Evolutionary conservation across 2,329 filamentous ascomycete genomes (phyloP), one percentile per base, ranked within the genome.

Genomic region (Lanzia echinophila): DNA sequence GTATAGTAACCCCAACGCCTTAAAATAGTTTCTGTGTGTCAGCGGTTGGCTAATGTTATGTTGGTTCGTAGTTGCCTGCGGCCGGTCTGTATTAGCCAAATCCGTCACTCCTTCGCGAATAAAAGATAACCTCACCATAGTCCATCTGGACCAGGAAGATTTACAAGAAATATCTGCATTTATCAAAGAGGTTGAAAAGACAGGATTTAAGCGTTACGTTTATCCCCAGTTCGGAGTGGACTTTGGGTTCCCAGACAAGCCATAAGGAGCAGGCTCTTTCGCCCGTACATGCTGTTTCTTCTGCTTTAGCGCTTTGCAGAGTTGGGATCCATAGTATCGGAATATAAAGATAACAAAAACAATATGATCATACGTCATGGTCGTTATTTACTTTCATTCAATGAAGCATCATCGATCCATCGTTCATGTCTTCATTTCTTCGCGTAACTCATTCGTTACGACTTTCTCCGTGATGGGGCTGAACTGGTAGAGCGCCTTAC

Each of bases 21-120:
- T 17, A 53, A 20, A 50, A 24, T 50, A 58, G 34, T 5, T 19
- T 31, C 24, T 24, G 13, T 15, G 10, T 7, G 12, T 15, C 5
- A 11, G 42, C 42, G 19, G 2, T 17, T 19, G 8, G 11, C 13
- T 12, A 32, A 32, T 32, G 8, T 19, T 32, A 24, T 38, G 6
- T 2, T 10, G 1, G 3, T 24, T 15, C 1, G 17, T 10, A 87
- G 85, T 88, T 45, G 78, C 82, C 50, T 79, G 84, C 57, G 84
- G 84, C 61, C 79, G 75, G 66, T 87, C 84, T 6, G 87, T 90
- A 17, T 76, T 90, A 28, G 79, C 87, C 63, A 90, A 90, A 71
- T 88, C 84, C 0, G 83, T 87, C 38, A 87, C 79, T 6, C 78
- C 79, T 13, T 75, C 77, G 46, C 79, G 86, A 62, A 89, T 90